Evolutionary conservation across 768 basidiomycete genomes (phyloP).

Genomic region (Calvatia gigantea): DNA sequence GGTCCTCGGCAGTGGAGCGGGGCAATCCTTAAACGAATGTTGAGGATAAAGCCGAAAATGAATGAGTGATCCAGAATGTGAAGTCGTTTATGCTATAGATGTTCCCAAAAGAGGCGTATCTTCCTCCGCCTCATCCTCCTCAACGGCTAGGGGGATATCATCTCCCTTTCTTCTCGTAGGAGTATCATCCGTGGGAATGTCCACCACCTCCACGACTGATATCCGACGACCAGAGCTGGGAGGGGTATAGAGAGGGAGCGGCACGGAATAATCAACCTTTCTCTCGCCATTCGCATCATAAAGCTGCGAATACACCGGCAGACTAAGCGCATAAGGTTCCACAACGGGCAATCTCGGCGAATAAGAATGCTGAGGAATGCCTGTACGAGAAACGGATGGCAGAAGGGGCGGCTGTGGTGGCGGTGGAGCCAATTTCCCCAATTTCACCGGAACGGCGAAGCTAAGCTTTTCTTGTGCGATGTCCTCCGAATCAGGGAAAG

Average conservation of each 20-base stretch:
- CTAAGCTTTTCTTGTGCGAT: constrained; percentile 30
- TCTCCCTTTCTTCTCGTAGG: background rate
- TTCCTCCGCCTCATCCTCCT: background rate
- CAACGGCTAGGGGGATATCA: background rate
- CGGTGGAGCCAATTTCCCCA: constrained; percentile 40
- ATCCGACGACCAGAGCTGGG: constrained; percentile 3
- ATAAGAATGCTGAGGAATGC: background rate
- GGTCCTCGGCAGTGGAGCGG: too few relatives aligned
- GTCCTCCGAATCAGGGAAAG: constrained; percentile 33
- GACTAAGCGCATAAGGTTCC: constrained; percentile 22
- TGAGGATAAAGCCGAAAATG: background rate
- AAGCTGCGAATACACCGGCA: constrained; percentile 78
- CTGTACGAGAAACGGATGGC: background rate
- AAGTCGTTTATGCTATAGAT: background rate
- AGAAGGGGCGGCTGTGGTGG: constrained; percentile 15
- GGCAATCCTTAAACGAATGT: background rate
- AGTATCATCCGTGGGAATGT: background rate
- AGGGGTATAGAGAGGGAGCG: constrained; percentile 64
- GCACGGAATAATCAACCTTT: constrained; percentile 62
- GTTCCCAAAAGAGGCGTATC: constrained; percentile 5
- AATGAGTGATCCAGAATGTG: background rate
- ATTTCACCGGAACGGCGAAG: constrained; percentile 49
- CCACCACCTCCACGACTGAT: background rate
- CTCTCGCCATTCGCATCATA: constrained; percentile 72
- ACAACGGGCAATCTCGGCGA: constrained; percentile 16